These are phyloP conservation scores for Hypoxylon sp. DNA, from an alignment of 2,329 filamentous ascomycete genomes.

Conservation along the genomic window DNA sequence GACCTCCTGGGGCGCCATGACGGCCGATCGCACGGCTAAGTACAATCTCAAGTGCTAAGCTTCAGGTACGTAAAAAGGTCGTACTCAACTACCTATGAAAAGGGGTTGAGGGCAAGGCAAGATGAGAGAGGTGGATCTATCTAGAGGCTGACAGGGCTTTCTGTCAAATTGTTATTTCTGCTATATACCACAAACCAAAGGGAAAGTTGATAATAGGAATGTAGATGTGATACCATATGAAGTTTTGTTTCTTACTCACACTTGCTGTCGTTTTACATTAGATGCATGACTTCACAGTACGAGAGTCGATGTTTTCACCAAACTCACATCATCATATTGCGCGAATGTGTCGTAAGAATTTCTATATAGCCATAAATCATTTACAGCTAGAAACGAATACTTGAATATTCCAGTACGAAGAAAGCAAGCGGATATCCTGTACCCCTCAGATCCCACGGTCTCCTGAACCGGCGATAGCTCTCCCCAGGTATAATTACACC, in stretches of 20 bases:
- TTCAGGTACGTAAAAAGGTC: too few relatives aligned
- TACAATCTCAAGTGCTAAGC: slow-evolving; percentile 53
- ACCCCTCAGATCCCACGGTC: not conserved
- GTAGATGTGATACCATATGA: slow-evolving; percentile 32
- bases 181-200: slow-evolving; percentile 28
- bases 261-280: not conserved
- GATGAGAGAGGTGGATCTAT: too few relatives aligned
- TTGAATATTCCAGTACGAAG: slow-evolving; percentile 10
- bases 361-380: slow-evolving; percentile 22
- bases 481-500: not conserved
- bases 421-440: slow-evolving; percentile 5
- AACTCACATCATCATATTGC: not conserved
- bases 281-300: not conserved
- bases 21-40: slow-evolving; percentile 67
- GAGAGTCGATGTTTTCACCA: not conserved
- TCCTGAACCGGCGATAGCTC: not conserved
- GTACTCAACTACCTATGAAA: too few relatives aligned
- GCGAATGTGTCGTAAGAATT: slow-evolving; percentile 18
- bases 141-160: slow-evolving; percentile 2
- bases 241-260: not conserved
- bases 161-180: slow-evolving; percentile 26
- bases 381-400: slow-evolving; percentile 35
- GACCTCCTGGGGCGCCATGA: slow-evolving; percentile 78
- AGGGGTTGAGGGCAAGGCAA: too few relatives aligned
- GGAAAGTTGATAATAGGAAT: slow-evolving; percentile 20